These are phyloP conservation scores for Xylaria sp. DNA, from an alignment of 495 filamentous ascomycete genomes.

Conservation along the genomic window DNA sequence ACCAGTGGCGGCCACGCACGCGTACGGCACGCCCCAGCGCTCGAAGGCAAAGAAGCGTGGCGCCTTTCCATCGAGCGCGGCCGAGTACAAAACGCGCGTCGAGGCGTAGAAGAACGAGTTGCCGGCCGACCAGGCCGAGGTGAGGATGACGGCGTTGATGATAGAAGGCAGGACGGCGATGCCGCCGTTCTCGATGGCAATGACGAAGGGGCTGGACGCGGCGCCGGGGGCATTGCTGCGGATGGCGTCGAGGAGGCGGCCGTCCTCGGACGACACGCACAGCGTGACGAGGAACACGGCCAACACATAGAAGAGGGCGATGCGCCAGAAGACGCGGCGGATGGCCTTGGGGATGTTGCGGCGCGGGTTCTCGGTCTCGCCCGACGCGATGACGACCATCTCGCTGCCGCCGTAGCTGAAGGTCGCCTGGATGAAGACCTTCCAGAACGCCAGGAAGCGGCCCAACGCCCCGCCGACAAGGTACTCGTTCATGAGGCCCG, in stretches of 20 bases:
- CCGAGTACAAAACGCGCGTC: slow-evolving; percentile 67
- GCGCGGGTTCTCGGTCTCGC: slow-evolving; percentile 75
- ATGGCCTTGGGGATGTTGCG: slow-evolving; percentile 75
- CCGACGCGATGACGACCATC: slow-evolving; percentile 70
- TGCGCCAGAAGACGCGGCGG: slow-evolving; percentile 72
- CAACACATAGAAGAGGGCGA: slow-evolving; percentile 74
- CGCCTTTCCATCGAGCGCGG: slow-evolving; percentile 64
- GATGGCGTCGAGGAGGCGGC: slow-evolving; percentile 56
- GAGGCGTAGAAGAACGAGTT: slow-evolving; percentile 77
- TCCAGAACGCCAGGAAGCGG: slow-evolving; percentile 66
- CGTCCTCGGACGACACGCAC: slow-evolving; percentile 60
- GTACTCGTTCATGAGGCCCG: slow-evolving; percentile 72
- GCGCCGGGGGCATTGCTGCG: slow-evolving; percentile 55
- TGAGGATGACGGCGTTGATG: slow-evolving; percentile 75
- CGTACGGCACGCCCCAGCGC: slow-evolving; percentile 62
- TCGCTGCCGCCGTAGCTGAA: slow-evolving; percentile 65
- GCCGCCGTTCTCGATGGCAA: slow-evolving; percentile 64
- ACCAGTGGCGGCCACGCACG: slow-evolving; percentile 59
- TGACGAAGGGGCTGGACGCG: slow-evolving; percentile 66
- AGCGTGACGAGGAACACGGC: slow-evolving; percentile 74
- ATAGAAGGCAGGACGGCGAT: slow-evolving; percentile 69
- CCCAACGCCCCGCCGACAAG: slow-evolving; percentile 57
- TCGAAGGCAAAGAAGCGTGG: slow-evolving; percentile 62
- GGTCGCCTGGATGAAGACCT: slow-evolving; percentile 65
- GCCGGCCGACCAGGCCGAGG: slow-evolving; percentile 69